These are phyloP conservation scores for Wilcoxina mikolae DNA, from an alignment of 495 filamentous ascomycete species.

Conservation along the genomic window DNA sequence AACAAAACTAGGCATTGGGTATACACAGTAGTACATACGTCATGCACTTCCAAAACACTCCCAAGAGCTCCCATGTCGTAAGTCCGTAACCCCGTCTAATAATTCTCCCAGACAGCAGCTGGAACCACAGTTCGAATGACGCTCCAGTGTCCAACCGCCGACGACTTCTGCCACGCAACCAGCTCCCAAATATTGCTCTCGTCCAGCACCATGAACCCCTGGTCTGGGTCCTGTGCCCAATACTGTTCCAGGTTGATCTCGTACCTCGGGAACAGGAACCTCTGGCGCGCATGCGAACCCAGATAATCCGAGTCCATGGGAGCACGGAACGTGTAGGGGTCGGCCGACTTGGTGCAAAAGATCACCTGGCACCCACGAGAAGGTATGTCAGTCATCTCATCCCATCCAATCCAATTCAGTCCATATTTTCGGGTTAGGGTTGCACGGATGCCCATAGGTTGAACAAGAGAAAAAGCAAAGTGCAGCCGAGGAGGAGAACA, in stretches of 20 bases:
- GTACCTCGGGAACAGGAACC: slow-evolving; percentile 55
- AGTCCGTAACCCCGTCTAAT: slow-evolving; percentile 48
- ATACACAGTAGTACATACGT: no score
- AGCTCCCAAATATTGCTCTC: slow-evolving; percentile 45
- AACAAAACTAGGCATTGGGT: no score
- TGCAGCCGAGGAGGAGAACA: not conserved
- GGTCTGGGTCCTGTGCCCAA: slow-evolving; percentile 25
- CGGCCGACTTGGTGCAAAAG: slow-evolving; percentile 46
- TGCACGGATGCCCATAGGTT: not conserved
- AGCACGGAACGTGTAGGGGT: slow-evolving; percentile 49
- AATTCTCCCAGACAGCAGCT: slow-evolving; percentile 67
- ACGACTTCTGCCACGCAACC: slow-evolving; percentile 52
- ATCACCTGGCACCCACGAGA: slow-evolving; percentile 32
- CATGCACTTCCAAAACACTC: not conserved
- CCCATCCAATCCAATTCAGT: no score
- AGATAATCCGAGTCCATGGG: slow-evolving; percentile 54
- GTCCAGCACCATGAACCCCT: slow-evolving; percentile 36
- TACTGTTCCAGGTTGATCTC: slow-evolving; percentile 48
- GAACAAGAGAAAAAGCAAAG: not conserved
- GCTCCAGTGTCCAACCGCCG: slow-evolving; percentile 71
- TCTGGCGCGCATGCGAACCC: slow-evolving; percentile 50
- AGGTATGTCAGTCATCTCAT: not conserved
- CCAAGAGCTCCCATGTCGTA: not conserved
- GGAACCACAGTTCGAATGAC: slow-evolving; percentile 83
- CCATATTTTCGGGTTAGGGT: slow-evolving; percentile 14